These are phyloP conservation scores for Lactarius pseudohatsudake DNA, from an alignment of 768 basidiomycete genomes.

Conservation along the genomic window DNA sequence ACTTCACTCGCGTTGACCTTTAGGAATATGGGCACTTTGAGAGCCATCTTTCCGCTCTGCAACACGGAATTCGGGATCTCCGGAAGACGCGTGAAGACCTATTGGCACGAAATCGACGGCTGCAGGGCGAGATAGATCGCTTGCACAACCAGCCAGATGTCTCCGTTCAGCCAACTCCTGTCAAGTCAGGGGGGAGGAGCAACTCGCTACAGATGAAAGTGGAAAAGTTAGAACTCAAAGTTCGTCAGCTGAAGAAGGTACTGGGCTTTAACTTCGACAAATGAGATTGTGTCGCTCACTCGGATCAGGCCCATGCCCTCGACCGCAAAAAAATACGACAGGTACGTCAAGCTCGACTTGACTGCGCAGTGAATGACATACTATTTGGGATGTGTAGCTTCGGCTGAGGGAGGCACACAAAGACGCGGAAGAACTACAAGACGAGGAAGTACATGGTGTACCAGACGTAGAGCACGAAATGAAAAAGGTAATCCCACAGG, in stretches of 20 bases:
- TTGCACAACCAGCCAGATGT: conserved; percentile 13
- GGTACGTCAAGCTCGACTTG: conserved; percentile 6
- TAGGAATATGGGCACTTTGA: not conserved
- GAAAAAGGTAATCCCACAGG: conserved; percentile 40
- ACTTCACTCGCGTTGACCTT: not conserved
- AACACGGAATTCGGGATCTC: conserved; percentile 13
- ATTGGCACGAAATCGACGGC: conserved; percentile 7
- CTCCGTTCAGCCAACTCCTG: conserved; percentile 11
- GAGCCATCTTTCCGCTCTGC: conserved; percentile 20
- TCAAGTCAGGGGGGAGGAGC: conserved; percentile 15
- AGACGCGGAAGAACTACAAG: conserved; percentile 42
- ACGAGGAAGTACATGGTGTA: conserved; percentile 33
- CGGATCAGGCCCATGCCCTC: conserved; percentile 23
- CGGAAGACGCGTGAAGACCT: conserved; percentile 1
- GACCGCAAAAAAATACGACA: conserved; percentile 18
- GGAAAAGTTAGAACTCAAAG: conserved; percentile 28
- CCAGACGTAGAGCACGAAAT: conserved; percentile 40
- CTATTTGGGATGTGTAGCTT: conserved; percentile 29
- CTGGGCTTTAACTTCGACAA: conserved; percentile 2
- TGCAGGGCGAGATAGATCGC: conserved; percentile 15
- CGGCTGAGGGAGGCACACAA: conserved; percentile 37
- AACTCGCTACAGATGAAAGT: conserved; percentile 30
- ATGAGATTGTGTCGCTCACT: not conserved
- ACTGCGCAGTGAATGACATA: conserved; percentile 7
- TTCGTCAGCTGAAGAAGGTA: conserved; percentile 35